Evolutionary conservation across 139 green algal genomes (phyloP).

Genomic region (Coelastrella sp.): DNA sequence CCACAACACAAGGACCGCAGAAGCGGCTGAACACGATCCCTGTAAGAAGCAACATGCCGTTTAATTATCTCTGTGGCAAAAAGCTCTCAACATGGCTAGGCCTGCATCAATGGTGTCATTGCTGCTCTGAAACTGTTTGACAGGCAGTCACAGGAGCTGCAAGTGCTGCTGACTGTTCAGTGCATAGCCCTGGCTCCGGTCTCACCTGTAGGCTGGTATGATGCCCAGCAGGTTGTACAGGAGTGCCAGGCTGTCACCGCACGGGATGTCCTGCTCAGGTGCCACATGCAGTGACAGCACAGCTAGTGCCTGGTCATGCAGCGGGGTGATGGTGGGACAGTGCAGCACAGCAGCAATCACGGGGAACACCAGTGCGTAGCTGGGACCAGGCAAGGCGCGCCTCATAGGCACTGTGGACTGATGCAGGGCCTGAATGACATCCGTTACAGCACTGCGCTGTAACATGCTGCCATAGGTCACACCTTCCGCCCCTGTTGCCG

Average conservation of each 20-base stretch:
- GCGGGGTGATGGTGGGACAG: constrained; percentile 67
- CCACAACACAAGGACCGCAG: constrained; percentile 75
- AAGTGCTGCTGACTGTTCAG: not conserved
- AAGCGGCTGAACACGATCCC: constrained; percentile 75
- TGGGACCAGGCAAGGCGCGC: constrained; percentile 61
- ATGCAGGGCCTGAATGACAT: constrained; percentile 50
- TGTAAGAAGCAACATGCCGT: constrained; percentile 42
- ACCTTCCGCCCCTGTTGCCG: constrained; percentile 19
- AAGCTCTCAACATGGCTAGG: not conserved
- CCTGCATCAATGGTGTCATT: not conserved
- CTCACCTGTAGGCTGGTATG: constrained; percentile 78
- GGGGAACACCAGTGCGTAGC: constrained; percentile 85
- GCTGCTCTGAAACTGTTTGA: not conserved
- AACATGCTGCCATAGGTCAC: constrained; percentile 59
- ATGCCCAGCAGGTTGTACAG: constrained; percentile 83
- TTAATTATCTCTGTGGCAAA: not conserved
- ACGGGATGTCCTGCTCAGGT: constrained; percentile 62
- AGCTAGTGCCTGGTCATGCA: constrained; percentile 82
- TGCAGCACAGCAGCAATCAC: constrained; percentile 74
- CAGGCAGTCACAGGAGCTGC: not conserved
- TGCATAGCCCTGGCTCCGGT: not conserved
- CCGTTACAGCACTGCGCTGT: constrained; percentile 41
- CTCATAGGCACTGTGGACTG: constrained; percentile 29
- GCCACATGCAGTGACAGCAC: constrained; percentile 43
- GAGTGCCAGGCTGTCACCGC: constrained; percentile 66